Base-by-base conservation (phyloP, 2,329 filamentous ascomycete species). In the Penicillium concentricum region DNA sequence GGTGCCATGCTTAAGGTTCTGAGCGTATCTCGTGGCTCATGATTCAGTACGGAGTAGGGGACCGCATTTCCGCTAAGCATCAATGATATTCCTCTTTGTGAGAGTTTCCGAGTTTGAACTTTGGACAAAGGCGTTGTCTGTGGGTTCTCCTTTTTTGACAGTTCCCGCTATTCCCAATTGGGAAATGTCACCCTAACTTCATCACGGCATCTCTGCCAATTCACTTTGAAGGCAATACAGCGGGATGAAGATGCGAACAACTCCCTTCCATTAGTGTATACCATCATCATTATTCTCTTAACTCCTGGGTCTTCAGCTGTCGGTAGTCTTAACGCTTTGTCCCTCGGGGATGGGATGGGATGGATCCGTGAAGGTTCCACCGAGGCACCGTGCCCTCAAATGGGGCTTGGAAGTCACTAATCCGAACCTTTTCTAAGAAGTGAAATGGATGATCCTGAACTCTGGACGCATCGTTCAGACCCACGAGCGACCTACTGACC, bases 51-150 rank as follows among this genome's bases (percentile, higher is more conserved):
- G n/a, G n/a, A 5, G 5, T 2, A 30, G 10, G 12, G 10, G 13
- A 5, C 13, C 13, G 30, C 12, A 32, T 32, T 34, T 42, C 16
- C 39, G 39, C 5, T 26, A 24, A 9, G 22, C 39, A 16, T 24
- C 22, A 24, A 12, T 18, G 4, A 20, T 20, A 34, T 34, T 16
- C 12, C 30, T 4, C 13, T n/a, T 24, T 13, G 12, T 20, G 5
- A 32, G 15, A 16, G 35, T 44, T 9, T 26, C 32, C 32, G 8
- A 38, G 38, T 35, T 26, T 51, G 32, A n/a, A 20, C n/a, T 26
- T 22, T 46, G 28, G 35, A 54, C 24, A 43, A 54, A 35, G 28
- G 51, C 44, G 26, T 54, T 48, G 44, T 53, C 32, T 42, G 16
- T 26, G 51, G 16, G 42, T 15, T 18, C 20, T 32, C 12, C n/a